Evolutionary conservation across 805 yeast genomes (phyloP).

Genomic region (Candida taoyuanica): DNA sequence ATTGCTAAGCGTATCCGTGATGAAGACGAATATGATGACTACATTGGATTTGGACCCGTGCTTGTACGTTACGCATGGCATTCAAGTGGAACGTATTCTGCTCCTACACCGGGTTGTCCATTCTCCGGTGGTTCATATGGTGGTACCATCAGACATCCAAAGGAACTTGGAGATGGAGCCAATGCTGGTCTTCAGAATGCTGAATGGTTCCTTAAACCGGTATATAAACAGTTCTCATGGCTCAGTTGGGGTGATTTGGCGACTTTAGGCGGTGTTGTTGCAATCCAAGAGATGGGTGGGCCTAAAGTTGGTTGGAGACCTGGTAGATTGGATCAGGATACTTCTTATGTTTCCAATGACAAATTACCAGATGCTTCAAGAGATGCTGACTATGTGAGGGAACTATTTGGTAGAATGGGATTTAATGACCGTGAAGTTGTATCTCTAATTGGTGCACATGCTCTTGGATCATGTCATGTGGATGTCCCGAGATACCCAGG

Average conservation of each 20-base stretch:
- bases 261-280: conserved; percentile 75
- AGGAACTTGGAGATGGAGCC: conserved; percentile 50
- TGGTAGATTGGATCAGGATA: conserved; percentile 63
- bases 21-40: conserved; percentile 55
- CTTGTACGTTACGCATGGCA: conserved; percentile 85
- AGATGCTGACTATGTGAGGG: conserved; percentile 61
- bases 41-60: conserved; percentile 70
- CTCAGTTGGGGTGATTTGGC: conserved; percentile 74
- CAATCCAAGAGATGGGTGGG: conserved; percentile 74
- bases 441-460: conserved; percentile 71
- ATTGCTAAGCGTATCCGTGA: conserved; percentile 61
- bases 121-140: conserved; percentile 63
- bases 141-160: conserved; percentile 58
- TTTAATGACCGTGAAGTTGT: conserved; percentile 70
- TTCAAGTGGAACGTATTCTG: conserved; percentile 75
- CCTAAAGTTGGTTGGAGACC: conserved; percentile 80
- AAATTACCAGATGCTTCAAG: conserved; percentile 69
- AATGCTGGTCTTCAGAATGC: conserved; percentile 48
- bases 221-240: conserved; percentile 60
- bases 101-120: conserved; percentile 37
- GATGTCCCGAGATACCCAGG: conserved; percentile 27
- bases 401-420: conserved; percentile 60
- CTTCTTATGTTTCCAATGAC: conserved; percentile 54
- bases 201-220: conserved; percentile 48
- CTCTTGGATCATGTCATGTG: conserved; percentile 71